Evolutionary conservation across 345 rosid genomes (phyloP).

Genomic region (Kernera saxatilis): DNA sequence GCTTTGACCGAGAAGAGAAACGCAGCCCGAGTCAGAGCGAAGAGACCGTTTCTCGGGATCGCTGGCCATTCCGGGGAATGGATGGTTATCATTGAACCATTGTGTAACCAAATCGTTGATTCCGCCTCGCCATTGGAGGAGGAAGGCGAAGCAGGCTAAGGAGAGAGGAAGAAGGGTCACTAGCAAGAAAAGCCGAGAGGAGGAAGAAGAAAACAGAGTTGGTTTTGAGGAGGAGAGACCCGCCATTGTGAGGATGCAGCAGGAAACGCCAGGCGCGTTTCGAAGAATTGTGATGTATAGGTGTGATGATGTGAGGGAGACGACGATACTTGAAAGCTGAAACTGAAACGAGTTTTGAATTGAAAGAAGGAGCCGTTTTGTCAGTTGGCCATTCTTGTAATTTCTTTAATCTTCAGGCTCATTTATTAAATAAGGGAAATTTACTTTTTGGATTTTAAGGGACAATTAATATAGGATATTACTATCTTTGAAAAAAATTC

Average conservation of each 20-base stretch:
- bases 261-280: neutral
- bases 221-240: conserved; percentile 29
- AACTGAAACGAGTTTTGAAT: conserved; percentile 19
- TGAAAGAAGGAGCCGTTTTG: conserved; percentile 20
- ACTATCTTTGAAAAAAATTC: no score
- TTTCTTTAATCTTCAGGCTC: neutral
- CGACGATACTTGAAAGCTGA: neutral
- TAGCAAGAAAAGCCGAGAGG: conserved; percentile 41
- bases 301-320: conserved; percentile 6
- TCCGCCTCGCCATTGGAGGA: conserved; percentile 68
- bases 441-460: neutral
- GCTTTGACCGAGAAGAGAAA: conserved; percentile 54
- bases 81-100: conserved; percentile 35
- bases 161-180: conserved; percentile 51
- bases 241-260: conserved; percentile 41
- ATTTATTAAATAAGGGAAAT: neutral
- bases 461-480: neutral
- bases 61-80: conserved; percentile 50
- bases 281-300: neutral
- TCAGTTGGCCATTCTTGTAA: conserved; percentile 7
- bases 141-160: conserved; percentile 55
- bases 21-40: conserved; percentile 39
- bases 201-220: conserved; percentile 12
- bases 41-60: neutral
- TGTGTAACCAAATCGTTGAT: conserved; percentile 35